A percentile compares a stretch with the other conserved stretches of the same genome.
Conservation (phyloP, 441 rosid genomes). For the Theobroma grandiflorum region DNA sequence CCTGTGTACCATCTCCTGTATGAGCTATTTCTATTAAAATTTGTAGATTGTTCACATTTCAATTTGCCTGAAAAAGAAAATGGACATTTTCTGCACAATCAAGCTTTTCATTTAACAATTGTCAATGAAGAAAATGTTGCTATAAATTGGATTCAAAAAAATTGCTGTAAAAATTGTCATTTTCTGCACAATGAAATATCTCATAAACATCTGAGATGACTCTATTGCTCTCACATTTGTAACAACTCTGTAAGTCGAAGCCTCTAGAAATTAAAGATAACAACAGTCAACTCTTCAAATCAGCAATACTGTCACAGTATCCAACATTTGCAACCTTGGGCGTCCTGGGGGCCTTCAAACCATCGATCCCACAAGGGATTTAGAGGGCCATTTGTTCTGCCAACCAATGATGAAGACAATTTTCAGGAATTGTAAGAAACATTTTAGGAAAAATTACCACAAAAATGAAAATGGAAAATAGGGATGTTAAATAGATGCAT, state of each 20-base stretch:
- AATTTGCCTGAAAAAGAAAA: slow-evolving; percentile 3
- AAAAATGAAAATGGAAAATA: not conserved
- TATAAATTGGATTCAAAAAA: slow-evolving; percentile 16
- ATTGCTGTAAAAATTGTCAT: slow-evolving; percentile 16
- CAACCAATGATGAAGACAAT: slow-evolving; percentile 14
- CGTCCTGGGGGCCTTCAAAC: slow-evolving; percentile 81
- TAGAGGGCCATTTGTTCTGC: slow-evolving; percentile 76
- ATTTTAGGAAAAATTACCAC: not conserved
- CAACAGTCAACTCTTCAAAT: slow-evolving; percentile 12
- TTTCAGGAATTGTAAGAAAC: slow-evolving; percentile 4
- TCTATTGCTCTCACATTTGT: not conserved
- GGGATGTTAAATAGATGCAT: slow-evolving; percentile 4
- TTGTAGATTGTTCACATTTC: slow-evolving; percentile 37
- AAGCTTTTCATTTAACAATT: slow-evolving; percentile 39
- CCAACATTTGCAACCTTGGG: slow-evolving; percentile 79
- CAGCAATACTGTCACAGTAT: slow-evolving; percentile 55
- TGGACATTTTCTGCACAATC: slow-evolving; percentile 45
- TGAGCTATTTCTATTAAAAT: slow-evolving; percentile 13
- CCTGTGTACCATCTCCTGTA: slow-evolving; percentile 37
- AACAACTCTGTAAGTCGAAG: slow-evolving; percentile 19
- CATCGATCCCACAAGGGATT: slow-evolving; percentile 81
- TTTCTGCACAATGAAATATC: slow-evolving; percentile 34
- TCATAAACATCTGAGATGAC: slow-evolving; percentile 4
- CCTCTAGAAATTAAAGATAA: slow-evolving; percentile 19
- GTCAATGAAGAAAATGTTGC: slow-evolving; percentile 30